These are phyloP conservation scores for Wakefieldia striispora DNA, from an alignment of 768 basidiomycete species.

Conservation along the genomic window DNA sequence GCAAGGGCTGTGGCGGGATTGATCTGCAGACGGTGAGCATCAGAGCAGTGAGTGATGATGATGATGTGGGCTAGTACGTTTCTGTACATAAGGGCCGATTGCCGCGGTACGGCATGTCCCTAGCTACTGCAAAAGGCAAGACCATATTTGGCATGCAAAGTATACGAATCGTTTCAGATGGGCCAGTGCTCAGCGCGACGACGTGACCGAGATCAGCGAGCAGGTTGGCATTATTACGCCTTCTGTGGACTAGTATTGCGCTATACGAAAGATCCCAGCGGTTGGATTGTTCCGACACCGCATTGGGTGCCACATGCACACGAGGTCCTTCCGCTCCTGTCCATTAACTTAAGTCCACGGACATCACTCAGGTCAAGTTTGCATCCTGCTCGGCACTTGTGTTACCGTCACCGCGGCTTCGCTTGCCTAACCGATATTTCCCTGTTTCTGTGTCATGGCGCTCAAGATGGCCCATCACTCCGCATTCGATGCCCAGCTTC, in stretches of 20 bases:
- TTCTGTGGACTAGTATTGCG: slow-evolving; percentile 11
- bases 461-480: slow-evolving; percentile 19
- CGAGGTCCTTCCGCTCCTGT: slow-evolving; percentile 35
- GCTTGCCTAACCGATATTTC: slow-evolving; percentile 36
- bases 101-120: slow-evolving; percentile 29
- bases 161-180: slow-evolving; percentile 4
- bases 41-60: too few relatives aligned
- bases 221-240: slow-evolving; percentile 4
- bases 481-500: slow-evolving; percentile 23
- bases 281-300: slow-evolving; percentile 28
- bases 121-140: slow-evolving; percentile 25
- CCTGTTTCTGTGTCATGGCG: slow-evolving; percentile 31
- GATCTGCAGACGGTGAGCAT: too few relatives aligned
- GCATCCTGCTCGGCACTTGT: slow-evolving; percentile 33
- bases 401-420: slow-evolving; percentile 38
- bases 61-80: not conserved
- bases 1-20: too few relatives aligned
- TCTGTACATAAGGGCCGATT: slow-evolving; percentile 31
- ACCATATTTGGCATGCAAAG: slow-evolving; percentile 17
- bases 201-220: slow-evolving; percentile 14
- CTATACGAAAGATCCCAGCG: slow-evolving; percentile 19
- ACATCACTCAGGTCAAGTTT: slow-evolving; percentile 32
- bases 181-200: slow-evolving; percentile 1
- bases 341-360: slow-evolving; percentile 40
- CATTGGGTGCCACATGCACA: slow-evolving; percentile 34